Conservation (phyloP, 306 rosid genomes). For the Ceratonia siliqua region DNA sequence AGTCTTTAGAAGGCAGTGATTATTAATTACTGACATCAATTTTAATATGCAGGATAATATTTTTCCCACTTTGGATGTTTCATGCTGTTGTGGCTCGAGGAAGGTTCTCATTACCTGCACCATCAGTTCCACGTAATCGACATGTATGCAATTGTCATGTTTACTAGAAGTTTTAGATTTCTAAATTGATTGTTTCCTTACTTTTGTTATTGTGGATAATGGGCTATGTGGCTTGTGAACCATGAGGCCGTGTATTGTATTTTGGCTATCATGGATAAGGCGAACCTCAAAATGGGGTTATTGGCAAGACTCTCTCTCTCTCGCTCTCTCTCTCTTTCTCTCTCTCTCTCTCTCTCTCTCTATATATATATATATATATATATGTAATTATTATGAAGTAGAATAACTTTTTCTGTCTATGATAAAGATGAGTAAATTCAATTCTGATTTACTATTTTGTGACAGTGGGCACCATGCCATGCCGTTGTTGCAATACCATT, state of each 20-base stretch:
- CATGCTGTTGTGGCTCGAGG: conserved; percentile 95
- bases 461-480: conserved; percentile 99
- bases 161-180: conserved; percentile 23
- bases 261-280: background rate
- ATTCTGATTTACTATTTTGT: conserved; percentile 45
- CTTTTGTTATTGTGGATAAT: background rate
- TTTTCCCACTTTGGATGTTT: conserved; percentile 91
- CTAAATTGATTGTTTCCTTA: background rate
- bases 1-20: conserved; percentile 2
- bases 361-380: too few relatives aligned
- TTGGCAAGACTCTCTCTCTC: background rate
- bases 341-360: background rate
- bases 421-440: background rate
- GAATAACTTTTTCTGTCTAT: background rate
- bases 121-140: conserved; percentile 92
- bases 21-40: conserved; percentile 29
- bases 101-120: conserved; percentile 97
- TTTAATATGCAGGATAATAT: conserved; percentile 65
- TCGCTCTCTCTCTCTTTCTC: background rate
- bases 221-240: background rate
- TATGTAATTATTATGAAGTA: background rate
- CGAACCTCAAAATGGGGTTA: background rate
- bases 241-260: background rate
- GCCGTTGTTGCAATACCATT: conserved; percentile 87
- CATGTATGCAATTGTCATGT: conserved; percentile 56